phyloP scores from a whole-genome alignment of 2,329 filamentous ascomycete genomes.

The Fonsecaea erecta region DNA sequence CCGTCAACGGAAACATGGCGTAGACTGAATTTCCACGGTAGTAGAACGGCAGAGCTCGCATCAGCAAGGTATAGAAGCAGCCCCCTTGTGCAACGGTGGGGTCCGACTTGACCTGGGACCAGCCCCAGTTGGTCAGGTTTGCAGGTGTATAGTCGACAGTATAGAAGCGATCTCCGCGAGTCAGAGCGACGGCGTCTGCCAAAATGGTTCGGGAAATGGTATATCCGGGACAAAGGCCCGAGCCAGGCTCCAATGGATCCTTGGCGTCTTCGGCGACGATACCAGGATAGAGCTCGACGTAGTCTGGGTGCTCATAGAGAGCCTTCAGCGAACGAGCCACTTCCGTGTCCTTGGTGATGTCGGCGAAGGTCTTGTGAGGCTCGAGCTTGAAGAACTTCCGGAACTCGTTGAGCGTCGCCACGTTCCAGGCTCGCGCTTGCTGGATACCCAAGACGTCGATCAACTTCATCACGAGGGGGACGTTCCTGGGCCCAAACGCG shows the following conservation, averaged over 20 bases:
- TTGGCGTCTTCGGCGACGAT: slow-evolving; percentile 56
- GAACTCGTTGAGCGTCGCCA: slow-evolving; percentile 58
- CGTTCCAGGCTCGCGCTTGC: slow-evolving; percentile 71
- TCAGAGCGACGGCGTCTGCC: slow-evolving; percentile 53
- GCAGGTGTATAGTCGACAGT: slow-evolving; percentile 52
- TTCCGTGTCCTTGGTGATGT: slow-evolving; percentile 63
- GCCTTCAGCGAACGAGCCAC: slow-evolving; percentile 61
- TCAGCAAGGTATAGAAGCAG: slow-evolving; percentile 58
- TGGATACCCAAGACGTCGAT: slow-evolving; percentile 81
- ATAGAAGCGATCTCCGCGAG: slow-evolving; percentile 54
- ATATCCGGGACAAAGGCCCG: slow-evolving; percentile 46
- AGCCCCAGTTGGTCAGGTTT: slow-evolving; percentile 54
- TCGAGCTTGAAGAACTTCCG: slow-evolving; percentile 66
- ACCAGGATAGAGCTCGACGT: slow-evolving; percentile 72
- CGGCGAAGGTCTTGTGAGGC: slow-evolving; percentile 60
- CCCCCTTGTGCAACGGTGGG: slow-evolving; percentile 54
- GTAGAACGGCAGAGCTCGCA: slow-evolving; percentile 56
- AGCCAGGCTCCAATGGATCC: slow-evolving; percentile 45
- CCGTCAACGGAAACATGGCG: slow-evolving; percentile 56
- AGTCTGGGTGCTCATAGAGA: slow-evolving; percentile 67
- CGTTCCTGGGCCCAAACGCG: slow-evolving; percentile 71
- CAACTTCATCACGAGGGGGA: slow-evolving; percentile 72
- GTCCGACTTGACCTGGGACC: slow-evolving; percentile 46
- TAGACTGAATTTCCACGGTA: slow-evolving; percentile 56
- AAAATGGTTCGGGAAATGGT: slow-evolving; percentile 51